Conservation (phyloP, 768 basidiomycete genomes). For the Jaapia argillacea region DNA sequence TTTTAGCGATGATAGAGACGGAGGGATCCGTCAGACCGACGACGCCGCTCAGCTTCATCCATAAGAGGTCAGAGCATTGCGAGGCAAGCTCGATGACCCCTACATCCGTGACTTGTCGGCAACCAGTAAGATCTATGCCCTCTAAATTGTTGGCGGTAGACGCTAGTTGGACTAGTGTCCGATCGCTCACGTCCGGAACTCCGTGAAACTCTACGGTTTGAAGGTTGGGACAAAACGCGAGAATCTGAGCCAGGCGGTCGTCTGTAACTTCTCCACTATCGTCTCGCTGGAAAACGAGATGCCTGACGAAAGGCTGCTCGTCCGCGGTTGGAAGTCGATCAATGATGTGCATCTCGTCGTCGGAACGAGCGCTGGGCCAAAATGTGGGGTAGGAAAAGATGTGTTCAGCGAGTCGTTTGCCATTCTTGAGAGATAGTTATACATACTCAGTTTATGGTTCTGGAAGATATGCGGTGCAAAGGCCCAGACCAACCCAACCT, state of each 20-base stretch:
- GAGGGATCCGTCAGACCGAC: slow-evolving; percentile 50
- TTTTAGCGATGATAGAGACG: slow-evolving; percentile 61
- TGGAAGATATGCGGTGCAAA: too few species aligned
- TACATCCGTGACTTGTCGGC: slow-evolving; percentile 68
- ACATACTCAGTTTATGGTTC: too few species aligned
- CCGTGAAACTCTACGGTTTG: slow-evolving; percentile 61
- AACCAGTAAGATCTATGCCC: slow-evolving; percentile 69
- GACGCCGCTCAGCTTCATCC: slow-evolving; percentile 66
- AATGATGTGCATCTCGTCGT: slow-evolving; percentile 50
- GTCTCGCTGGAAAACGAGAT: slow-evolving; percentile 40
- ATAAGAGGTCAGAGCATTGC: slow-evolving; percentile 57
- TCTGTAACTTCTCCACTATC: slow-evolving; percentile 36
- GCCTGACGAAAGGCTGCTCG: slow-evolving; percentile 49
- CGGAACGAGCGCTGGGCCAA: slow-evolving; percentile 10
- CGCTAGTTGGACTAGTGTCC: slow-evolving; percentile 55
- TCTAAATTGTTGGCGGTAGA: slow-evolving; percentile 54
- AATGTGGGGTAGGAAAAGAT: background rate
- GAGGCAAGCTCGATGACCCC: slow-evolving; percentile 64
- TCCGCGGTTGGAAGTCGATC: slow-evolving; percentile 53
- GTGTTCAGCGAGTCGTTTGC: background rate
- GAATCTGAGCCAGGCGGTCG: slow-evolving; percentile 44
- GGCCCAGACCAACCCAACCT: too few species aligned
- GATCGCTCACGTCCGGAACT: slow-evolving; percentile 58
- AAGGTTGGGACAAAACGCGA: slow-evolving; percentile 53
- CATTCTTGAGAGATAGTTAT: too few species aligned